Evolutionary conservation across 257 asterid genomes (phyloP), one percentile per base, ranked within the genome.

Genomic region (Coffea canephora): DNA sequence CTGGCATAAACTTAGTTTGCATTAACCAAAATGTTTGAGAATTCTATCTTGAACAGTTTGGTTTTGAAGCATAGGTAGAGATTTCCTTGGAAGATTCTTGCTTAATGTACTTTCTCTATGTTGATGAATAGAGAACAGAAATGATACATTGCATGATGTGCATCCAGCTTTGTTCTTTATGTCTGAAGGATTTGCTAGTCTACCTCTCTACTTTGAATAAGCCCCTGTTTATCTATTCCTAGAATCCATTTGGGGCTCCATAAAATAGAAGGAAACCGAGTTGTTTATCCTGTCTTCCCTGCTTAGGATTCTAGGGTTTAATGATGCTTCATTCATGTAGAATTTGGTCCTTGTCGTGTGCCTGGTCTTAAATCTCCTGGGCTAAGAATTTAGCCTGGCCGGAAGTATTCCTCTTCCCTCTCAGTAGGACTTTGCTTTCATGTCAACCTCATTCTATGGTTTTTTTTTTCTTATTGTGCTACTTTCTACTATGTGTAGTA

Each of bases 401-500:
- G 18, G 59, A 76, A 43, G 50, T 10, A 61, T 43, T 59, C 46
- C 16, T 52, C 11, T 75, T 50, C n/a, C 46, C 45, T 23, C 10
- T 45, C 21, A 55, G 7, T 55, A 8, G 15, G 59, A 75, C 21
- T 25, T 41, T 61, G 71, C 59, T 6, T 31, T 34, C n/a, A 67
- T 67, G 48, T 31, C 36, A 62, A 76, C 49, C 25, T 61, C 66
- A 19, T 10, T 49, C 45, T n/a, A 19, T 19, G n/a, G 14, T 25
- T n/a, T 75, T 75, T 62, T n/a, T 75, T 75, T 62, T 75, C 41
- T 61, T 21, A 31, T 75, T 43, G 19, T 49, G 43, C 23, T 5
- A 59, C 57, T 43, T 75, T 75, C 43, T 21, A 18, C 48, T 39
- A 16, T 41, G 34, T 43, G 59, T 39, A 43, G 11, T 5, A 41